phyloP scores from a whole-genome alignment of 805 yeast genomes.

The Cyberlindnera mycetangii region DNA sequence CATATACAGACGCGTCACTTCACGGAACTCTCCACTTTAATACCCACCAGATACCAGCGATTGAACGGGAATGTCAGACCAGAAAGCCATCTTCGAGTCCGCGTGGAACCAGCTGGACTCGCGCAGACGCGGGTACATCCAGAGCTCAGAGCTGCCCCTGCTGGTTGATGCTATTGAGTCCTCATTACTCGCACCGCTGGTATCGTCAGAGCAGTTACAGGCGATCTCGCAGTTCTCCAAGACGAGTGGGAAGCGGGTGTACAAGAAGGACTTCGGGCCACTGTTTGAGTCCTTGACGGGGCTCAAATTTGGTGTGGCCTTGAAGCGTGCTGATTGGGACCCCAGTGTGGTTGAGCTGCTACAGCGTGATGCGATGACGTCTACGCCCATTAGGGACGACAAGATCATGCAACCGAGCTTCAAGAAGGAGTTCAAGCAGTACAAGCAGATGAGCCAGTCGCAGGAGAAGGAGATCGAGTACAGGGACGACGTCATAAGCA shows the following conservation, averaged over 20 bases:
- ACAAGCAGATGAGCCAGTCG: conserved; percentile 20
- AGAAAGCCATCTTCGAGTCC: conserved; percentile 12
- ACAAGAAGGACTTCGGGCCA: conserved; percentile 31
- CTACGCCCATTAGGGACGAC: conserved; percentile 10
- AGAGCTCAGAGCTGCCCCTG: conserved; percentile 21
- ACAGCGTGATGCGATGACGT: conserved; percentile 3
- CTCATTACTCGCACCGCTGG: conserved; percentile 20
- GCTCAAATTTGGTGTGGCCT: conserved; percentile 29
- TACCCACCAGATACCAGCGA: background rate
- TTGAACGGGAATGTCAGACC: conserved; percentile 9
- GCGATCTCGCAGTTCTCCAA: conserved; percentile 30
- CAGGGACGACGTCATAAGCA: conserved; percentile 25
- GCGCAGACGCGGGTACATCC: conserved; percentile 17
- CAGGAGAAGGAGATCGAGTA: conserved; percentile 27
- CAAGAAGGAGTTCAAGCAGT: conserved; percentile 21
- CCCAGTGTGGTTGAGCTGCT: conserved; percentile 6
- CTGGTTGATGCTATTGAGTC: conserved; percentile 25
- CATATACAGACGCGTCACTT: background rate
- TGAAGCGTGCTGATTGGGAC: conserved; percentile 20
- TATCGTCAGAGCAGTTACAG: conserved; percentile 28
- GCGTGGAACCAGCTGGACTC: conserved; percentile 27
- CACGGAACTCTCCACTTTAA: background rate
- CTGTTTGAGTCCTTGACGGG: conserved; percentile 33
- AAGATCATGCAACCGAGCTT: conserved; percentile 18
- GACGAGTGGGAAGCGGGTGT: conserved; percentile 30